Base-by-base conservation (phyloP, 2,329 filamentous ascomycete species). In the Dothideomycetes sp. region DNA sequence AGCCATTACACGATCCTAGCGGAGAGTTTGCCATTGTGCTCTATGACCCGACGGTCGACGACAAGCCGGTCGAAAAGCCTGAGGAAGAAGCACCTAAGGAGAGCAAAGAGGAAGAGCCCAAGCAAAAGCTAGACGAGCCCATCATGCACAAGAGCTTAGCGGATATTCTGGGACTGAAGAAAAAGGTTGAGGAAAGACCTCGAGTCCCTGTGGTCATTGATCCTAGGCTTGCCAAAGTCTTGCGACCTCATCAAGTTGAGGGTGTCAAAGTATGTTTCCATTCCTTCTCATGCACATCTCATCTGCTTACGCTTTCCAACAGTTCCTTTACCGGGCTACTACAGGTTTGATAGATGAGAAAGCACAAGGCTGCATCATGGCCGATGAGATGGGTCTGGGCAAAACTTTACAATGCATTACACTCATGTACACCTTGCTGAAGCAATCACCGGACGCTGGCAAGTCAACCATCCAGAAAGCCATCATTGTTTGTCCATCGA, bases 281-380 rank as follows among this genome's bases (percentile, higher is more conserved):
- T 11, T 17, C 10, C 15, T 19, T 25, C 13, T 5, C 15, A 9
- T 15, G n/a, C 5, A 18, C 13, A 10, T 10, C 23, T n/a, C n/a
- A n/a, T n/a, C 22, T 16, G 15, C 36, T 39, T 4, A 39, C 13
- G 8, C 4, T 6, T 25, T 11, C 5, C 13, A 6, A 18, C 20
- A 39, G 37, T 98, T 98, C 62, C 79, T 98, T 71, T 98, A 96
- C 63, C 76, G 78, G 50, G 94, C 86, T 55, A 87, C 91, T 5
- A 96, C 89, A 1, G 91, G 91, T n/a, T 74, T 96, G 71, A 84
- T 96, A 42, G 91, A 96, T 53, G 74, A 82, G 25, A 89, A 89
- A 53, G 91, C 91, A 34, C 84, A 95, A 60, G 91, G 91, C 2
- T 98, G 91, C 63, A 98, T 98, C 59, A 98, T 98, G 91, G 91